phyloP scores from a whole-genome alignment of 345 rosid species.

The Jatropha curcas region DNA sequence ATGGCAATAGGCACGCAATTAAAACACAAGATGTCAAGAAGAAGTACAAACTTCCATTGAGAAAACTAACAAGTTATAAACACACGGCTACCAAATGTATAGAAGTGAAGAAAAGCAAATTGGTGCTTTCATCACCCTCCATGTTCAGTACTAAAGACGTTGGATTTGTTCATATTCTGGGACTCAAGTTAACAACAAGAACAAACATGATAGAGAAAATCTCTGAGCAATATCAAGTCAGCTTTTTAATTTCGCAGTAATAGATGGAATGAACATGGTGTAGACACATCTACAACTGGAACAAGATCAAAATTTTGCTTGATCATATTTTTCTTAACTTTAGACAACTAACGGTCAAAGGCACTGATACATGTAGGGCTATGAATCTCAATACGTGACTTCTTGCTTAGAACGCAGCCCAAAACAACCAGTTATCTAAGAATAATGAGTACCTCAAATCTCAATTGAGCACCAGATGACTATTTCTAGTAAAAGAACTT shows the following conservation, averaged over 20 bases:
- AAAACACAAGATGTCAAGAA: not conserved
- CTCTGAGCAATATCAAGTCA: not conserved
- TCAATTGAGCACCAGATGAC: not conserved
- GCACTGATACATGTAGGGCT: not conserved
- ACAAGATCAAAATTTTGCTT: not conserved
- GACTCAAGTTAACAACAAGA: not conserved
- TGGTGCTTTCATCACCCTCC: not conserved
- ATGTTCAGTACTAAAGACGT: not conserved
- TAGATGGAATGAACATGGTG: not conserved
- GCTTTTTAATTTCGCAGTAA: not conserved
- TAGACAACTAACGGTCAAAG: not conserved
- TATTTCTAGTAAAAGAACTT: not conserved
- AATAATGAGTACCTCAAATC: not conserved
- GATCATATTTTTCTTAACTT: not conserved
- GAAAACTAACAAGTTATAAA: not conserved
- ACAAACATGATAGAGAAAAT: not conserved
- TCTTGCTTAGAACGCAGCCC: not conserved
- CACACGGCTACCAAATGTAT: not conserved
- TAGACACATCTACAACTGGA: not conserved
- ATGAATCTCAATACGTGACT: not conserved
- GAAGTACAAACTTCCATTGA: not conserved
- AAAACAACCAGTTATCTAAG: not conserved
- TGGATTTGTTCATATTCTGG: not conserved
- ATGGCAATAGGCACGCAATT: conserved; percentile 6
- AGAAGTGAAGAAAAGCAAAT: not conserved